phyloP scores from a whole-genome alignment of 768 basidiomycete genomes.

The Leucosporidium creatinivorum region DNA sequence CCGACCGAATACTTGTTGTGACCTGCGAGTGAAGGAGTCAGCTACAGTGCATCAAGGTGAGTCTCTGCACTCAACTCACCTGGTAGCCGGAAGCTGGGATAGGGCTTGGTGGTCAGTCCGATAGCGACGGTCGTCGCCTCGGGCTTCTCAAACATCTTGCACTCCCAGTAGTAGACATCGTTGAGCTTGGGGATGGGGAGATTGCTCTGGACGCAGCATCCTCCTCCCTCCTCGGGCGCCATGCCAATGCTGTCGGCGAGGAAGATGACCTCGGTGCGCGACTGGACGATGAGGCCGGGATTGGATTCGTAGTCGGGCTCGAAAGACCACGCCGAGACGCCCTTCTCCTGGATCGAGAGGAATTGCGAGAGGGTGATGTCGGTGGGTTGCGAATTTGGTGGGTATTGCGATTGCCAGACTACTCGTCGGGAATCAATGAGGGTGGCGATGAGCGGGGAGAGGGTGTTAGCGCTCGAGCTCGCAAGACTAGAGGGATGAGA shows the following conservation, averaged over 20 bases:
- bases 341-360: conserved; percentile 97
- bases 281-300: conserved; percentile 75
- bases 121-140: conserved; percentile 77
- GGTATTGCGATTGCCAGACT: conserved; percentile 61
- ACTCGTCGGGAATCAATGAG: neutral
- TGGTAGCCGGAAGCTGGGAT: conserved; percentile 77
- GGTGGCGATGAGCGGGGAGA: neutral
- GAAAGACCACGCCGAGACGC: conserved; percentile 98
- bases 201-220: conserved; percentile 92
- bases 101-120: conserved; percentile 93
- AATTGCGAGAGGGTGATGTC: conserved; percentile 99
- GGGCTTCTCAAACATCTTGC: conserved; percentile 97
- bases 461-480: neutral
- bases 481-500: too few species aligned
- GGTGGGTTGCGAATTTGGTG: conserved; percentile 90
- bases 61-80: conserved; percentile 25
- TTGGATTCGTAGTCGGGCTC: conserved; percentile 97
- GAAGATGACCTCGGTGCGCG: conserved; percentile 95
- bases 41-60: neutral
- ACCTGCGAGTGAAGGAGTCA: conserved; percentile 51
- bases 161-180: conserved; percentile 99
- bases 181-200: conserved; percentile 93
- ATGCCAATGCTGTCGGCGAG: conserved; percentile 51
- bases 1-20: conserved; percentile 79
- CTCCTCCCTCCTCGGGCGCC: conserved; percentile 78